Evolutionary conservation across 73 alveolate species (phyloP).

Genomic region (Blepharisma japonicum): DNA sequence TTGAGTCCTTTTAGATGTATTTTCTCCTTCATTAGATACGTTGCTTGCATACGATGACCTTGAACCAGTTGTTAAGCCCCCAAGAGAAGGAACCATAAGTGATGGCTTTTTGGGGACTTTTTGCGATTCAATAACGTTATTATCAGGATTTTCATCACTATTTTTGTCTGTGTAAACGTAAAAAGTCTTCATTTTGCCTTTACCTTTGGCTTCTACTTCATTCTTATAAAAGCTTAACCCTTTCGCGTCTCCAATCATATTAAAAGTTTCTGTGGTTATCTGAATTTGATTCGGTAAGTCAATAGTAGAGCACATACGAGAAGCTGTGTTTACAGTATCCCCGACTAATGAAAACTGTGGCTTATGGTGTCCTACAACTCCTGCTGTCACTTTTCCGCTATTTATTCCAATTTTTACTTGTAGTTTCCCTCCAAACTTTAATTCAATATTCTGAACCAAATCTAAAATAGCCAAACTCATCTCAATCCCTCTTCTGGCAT

Average conservation of each 20-base stretch:
- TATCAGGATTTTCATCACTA: too few species aligned
- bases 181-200: slow-evolving; percentile 6
- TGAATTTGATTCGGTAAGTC: slow-evolving; percentile 29
- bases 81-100: too few species aligned
- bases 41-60: too few species aligned
- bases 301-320: slow-evolving; percentile 93
- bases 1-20: too few species aligned
- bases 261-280: neutral
- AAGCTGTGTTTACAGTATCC: slow-evolving; percentile 97
- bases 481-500: slow-evolving; percentile 32
- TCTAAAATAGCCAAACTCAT: slow-evolving; percentile 16
- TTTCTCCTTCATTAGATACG: too few species aligned
- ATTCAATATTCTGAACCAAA: neutral
- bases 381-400: slow-evolving; percentile 96
- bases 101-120: slow-evolving; percentile 8
- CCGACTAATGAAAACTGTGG: slow-evolving; percentile 99
- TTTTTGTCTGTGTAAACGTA: neutral
- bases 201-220: slow-evolving; percentile 30
- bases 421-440: slow-evolving; percentile 9
- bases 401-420: slow-evolving; percentile 95
- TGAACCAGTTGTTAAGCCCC: too few species aligned
- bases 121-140: neutral
- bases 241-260: neutral
- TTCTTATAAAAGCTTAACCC: neutral
- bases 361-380: slow-evolving; percentile 97